Conservation (phyloP, 1,284 basidiomycete species). For the Sparassis latifolia region DNA sequence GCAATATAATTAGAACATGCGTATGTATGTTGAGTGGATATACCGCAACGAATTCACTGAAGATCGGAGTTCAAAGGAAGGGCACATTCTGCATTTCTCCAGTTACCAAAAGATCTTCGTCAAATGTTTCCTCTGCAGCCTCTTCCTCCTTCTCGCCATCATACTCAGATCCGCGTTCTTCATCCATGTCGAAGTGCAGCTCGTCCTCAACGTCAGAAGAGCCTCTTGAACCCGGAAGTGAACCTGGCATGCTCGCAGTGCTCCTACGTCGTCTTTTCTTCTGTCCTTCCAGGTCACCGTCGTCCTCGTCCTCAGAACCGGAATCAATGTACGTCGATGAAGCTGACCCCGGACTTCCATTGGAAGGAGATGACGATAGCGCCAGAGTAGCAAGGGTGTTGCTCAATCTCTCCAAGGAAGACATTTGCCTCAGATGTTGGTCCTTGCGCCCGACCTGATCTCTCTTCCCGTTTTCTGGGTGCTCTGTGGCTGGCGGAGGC, state of each 20-base stretch:
- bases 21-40: too few species aligned
- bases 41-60: too few species aligned
- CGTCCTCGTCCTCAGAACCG: constrained; percentile 48
- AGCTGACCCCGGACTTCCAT: constrained; percentile 43
- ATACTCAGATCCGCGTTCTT: constrained; percentile 33
- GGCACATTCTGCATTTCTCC: constrained; percentile 84
- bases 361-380: constrained; percentile 30
- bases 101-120: constrained; percentile 75
- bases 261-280: constrained; percentile 42
- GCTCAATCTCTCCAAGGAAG: constrained; percentile 63
- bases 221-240: constrained; percentile 38
- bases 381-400: constrained; percentile 47
- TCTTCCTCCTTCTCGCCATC: constrained; percentile 36
- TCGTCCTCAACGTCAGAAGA: constrained; percentile 33
- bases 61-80: constrained; percentile 40
- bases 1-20: too few species aligned
- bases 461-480: constrained; percentile 16
- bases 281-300: constrained; percentile 31
- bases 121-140: constrained; percentile 60
- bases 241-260: constrained; percentile 80
- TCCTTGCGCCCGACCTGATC: constrained; percentile 12
- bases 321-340: constrained; percentile 48
- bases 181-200: constrained; percentile 46
- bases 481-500: constrained; percentile 25
- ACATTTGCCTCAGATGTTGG: constrained; percentile 54